Base-by-base conservation (phyloP, 495 filamentous ascomycete species). In the Penicillium fimorum region DNA sequence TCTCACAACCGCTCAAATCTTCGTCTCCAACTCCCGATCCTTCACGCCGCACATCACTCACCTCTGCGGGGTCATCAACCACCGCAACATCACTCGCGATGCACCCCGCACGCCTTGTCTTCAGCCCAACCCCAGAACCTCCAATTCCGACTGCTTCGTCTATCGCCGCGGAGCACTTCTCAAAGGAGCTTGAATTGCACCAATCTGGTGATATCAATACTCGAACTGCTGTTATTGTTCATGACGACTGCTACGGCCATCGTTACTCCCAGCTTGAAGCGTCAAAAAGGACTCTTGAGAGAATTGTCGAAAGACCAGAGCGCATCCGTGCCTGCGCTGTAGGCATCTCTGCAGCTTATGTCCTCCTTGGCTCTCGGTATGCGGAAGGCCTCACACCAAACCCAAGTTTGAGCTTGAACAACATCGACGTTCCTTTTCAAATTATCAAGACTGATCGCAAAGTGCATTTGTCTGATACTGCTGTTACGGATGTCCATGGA, bases 211-310 rank as follows among this genome's bases (percentile, higher is more conserved):
- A 81, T 40, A 63, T 79, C 11, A 63, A 71, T 10, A 72, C 87
- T 22, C 84, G 89, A 62, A 90, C 90, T 0, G 69, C 93, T 2
- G 91, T 96, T 10, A 80, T 98, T 30, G 66, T 97, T 4, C 90
- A 97, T 55, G 95, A 98, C 70, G 85, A 87, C 48, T 96, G 93
- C 74, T 98, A 97, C 62, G 91, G 91, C 11, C 94, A 98, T 69
- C 85, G 89, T 1, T 97, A 82, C 65, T 88, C 91, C 12, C 82
- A 94, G 22, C 91, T 90, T n/a, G 84, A 87, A 37, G 84, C 87
- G 0, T 83, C 82, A 3, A 84, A 83, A 50, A 76, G 75, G 3
- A 78, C 76, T 4, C 77, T 97, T 0, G 83, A 67, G 49, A 86
- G 82, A 40, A 93, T 97, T 46, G 91, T 97, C 13, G 94, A 98